phyloP scores from a whole-genome alignment of 352 stramenopile genomes.

The Globisporangium nunn region DNA sequence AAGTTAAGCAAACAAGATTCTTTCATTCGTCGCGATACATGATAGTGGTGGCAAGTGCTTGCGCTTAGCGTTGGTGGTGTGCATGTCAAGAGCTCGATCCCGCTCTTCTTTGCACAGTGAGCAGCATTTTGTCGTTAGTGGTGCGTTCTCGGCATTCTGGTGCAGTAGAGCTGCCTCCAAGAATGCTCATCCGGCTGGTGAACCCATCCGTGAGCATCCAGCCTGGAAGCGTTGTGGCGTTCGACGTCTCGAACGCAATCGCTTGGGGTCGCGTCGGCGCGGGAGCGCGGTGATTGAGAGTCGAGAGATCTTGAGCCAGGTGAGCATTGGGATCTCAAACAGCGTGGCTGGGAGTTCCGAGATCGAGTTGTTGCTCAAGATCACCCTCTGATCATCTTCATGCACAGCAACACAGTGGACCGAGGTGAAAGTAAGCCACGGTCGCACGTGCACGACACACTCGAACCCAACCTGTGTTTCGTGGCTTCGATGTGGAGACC shows the following conservation, averaged over 20 bases:
- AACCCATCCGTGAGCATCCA: conserved; percentile 9
- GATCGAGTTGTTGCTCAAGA: conserved; percentile 3
- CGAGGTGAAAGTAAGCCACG: conserved; percentile 19
- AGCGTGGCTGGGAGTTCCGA: conserved; percentile 1
- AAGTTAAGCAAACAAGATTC: not conserved
- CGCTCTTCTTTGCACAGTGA: not conserved
- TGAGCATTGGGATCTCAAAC: conserved; percentile 6
- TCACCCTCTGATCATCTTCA: conserved; percentile 8
- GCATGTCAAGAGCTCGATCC: too few species aligned
- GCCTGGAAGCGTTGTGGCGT: not conserved
- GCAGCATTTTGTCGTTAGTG: not conserved
- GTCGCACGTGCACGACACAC: conserved; percentile 27
- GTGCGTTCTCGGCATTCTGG: conserved; percentile 1
- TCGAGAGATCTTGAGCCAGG: not conserved
- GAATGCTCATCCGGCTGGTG: not conserved
- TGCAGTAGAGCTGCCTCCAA: not conserved
- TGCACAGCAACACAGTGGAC: conserved; percentile 11
- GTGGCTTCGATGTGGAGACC: conserved; percentile 19
- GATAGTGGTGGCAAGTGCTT: not conserved
- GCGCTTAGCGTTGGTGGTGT: not conserved
- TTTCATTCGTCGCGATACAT: not conserved
- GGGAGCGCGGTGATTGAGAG: not conserved
- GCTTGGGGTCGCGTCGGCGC: not conserved
- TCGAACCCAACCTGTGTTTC: conserved; percentile 4
- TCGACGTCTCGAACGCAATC: conserved; percentile 1